A percentile compares a stretch with the other conserved stretches of the same genome.
Evolutionary conservation across 106 monocot species (phyloP).

Genomic region (Chionographis japonica): DNA sequence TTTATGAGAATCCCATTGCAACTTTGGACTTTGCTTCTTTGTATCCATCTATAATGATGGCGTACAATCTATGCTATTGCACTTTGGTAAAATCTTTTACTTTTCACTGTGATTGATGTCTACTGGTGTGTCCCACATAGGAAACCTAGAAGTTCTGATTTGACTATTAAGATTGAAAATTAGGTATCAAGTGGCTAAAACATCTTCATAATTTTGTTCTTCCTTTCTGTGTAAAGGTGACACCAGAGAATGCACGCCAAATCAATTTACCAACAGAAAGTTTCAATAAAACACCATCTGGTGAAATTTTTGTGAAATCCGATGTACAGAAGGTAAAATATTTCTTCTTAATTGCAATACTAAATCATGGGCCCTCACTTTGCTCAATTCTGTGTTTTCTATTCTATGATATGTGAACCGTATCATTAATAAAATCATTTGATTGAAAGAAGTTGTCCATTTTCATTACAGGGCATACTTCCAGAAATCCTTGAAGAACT

Average conservation of each 20-base stretch:
- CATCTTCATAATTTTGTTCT: not conserved
- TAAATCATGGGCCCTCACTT: not conserved
- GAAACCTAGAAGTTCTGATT: not conserved
- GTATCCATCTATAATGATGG: conserved; percentile 99
- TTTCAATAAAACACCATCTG: conserved; percentile 91
- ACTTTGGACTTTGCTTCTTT: conserved; percentile 99
- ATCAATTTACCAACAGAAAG: conserved; percentile 76
- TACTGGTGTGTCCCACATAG: not conserved
- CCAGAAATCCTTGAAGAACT: conserved; percentile 99
- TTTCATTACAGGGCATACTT: conserved; percentile 69
- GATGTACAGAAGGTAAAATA: conserved; percentile 75
- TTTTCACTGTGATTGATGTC: not conserved
- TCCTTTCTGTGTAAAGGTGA: conserved; percentile 46
- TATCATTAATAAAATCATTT: not conserved
- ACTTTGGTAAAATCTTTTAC: conserved; percentile 60
- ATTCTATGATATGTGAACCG: not conserved
- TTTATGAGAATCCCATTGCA: conserved; percentile 98
- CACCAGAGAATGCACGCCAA: conserved; percentile 72
- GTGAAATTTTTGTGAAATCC: conserved; percentile 92
- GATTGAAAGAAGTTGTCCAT: not conserved
- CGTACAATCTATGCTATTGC: conserved; percentile 98
- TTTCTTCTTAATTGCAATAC: not conserved
- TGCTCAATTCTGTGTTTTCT: not conserved
- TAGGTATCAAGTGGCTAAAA: not conserved
- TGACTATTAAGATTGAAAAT: not conserved